Percentiles rank a stretch among this genome's conserved stretches.
phyloP scores from a whole-genome alignment of 2,329 filamentous ascomycete genomes.

The Drechmeria coniospora region DNA sequence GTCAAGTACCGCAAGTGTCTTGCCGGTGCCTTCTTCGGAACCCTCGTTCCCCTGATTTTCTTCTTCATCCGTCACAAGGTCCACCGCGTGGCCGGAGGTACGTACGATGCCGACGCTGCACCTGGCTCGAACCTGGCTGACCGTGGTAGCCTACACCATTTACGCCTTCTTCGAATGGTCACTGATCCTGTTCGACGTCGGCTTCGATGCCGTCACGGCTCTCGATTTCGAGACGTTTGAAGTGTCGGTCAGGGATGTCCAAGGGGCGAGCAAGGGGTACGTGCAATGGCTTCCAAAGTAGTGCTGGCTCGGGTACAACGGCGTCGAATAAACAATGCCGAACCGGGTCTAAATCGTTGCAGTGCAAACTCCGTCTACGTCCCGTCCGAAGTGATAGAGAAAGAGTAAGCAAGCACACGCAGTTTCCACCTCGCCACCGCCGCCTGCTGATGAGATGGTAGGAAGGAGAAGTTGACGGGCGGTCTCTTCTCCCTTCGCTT shows the following conservation, averaged over 20 bases:
- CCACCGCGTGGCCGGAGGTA: conserved; percentile 83
- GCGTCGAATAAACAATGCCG: conserved; percentile 15
- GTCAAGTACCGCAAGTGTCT: conserved; percentile 82
- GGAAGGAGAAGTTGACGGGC: conserved; percentile 59
- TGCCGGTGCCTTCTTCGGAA: conserved; percentile 74
- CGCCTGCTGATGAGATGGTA: conserved; percentile 20
- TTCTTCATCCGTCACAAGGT: conserved; percentile 99
- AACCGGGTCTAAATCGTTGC: conserved; percentile 25
- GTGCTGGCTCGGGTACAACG: conserved; percentile 21
- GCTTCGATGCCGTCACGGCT: conserved; percentile 86
- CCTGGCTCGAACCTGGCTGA: conserved; percentile 4
- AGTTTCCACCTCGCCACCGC: not conserved
- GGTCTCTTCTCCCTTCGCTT: conserved; percentile 58
- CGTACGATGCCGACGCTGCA: conserved; percentile 15
- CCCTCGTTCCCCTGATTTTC: conserved; percentile 78
- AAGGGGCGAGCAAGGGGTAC: conserved; percentile 93
- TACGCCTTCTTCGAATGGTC: conserved; percentile 99
- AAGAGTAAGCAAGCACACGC: conserved; percentile 45
- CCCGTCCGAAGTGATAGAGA: conserved; percentile 42
- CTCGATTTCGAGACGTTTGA: conserved; percentile 86
- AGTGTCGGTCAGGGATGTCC: conserved; percentile 73
- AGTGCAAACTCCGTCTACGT: conserved; percentile 33
- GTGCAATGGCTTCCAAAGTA: conserved; percentile 91
- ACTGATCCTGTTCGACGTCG: conserved; percentile 86
- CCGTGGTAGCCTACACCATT: conserved; percentile 67